These are phyloP conservation scores for Spizellomyces punctatus DNA, from an alignment of 192 early-diverging fungal genomes.

Conservation along the genomic window DNA sequence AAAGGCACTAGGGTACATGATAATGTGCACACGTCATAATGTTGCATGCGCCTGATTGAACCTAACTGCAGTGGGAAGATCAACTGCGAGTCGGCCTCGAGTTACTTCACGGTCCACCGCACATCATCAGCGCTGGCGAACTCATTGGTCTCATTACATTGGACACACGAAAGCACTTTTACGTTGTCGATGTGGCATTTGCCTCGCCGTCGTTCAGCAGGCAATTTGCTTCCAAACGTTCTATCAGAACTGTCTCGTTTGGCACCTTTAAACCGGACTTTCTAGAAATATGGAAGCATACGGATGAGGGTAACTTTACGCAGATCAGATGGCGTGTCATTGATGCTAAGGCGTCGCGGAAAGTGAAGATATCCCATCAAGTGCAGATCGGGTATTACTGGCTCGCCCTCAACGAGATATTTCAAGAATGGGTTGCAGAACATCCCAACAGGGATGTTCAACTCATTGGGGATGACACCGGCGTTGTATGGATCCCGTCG, in stretches of 20 bases:
- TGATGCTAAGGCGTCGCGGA: slow-evolving; percentile 38
- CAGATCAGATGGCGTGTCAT: slow-evolving; percentile 21
- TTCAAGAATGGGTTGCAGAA: not conserved
- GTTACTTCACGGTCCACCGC: slow-evolving; percentile 5
- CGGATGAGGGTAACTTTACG: not conserved
- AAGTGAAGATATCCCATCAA: slow-evolving; percentile 43
- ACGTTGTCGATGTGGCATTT: slow-evolving; percentile 18
- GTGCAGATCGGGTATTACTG: slow-evolving; percentile 43
- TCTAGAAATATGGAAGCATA: slow-evolving; percentile 13
- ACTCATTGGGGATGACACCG: slow-evolving; percentile 5
- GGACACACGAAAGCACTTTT: slow-evolving; percentile 25
- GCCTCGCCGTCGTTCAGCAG: slow-evolving; percentile 13
- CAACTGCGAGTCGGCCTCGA: slow-evolving; percentile 23
- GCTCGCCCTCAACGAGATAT: not conserved
- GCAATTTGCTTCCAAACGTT: not conserved
- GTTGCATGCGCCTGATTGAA: not conserved
- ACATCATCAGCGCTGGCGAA: slow-evolving; percentile 1
- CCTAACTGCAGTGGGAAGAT: slow-evolving; percentile 33
- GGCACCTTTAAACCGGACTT: slow-evolving; percentile 37
- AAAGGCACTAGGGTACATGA: slow-evolving; percentile 15
- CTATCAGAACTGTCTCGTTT: slow-evolving; percentile 1
- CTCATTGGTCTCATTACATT: slow-evolving; percentile 8
- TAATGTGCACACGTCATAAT: not conserved
- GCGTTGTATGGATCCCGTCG: slow-evolving; percentile 12
- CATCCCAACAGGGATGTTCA: not conserved